phyloP scores from a whole-genome alignment of 2,329 filamentous ascomycete species.

The Aquanectria penicillioides region DNA sequence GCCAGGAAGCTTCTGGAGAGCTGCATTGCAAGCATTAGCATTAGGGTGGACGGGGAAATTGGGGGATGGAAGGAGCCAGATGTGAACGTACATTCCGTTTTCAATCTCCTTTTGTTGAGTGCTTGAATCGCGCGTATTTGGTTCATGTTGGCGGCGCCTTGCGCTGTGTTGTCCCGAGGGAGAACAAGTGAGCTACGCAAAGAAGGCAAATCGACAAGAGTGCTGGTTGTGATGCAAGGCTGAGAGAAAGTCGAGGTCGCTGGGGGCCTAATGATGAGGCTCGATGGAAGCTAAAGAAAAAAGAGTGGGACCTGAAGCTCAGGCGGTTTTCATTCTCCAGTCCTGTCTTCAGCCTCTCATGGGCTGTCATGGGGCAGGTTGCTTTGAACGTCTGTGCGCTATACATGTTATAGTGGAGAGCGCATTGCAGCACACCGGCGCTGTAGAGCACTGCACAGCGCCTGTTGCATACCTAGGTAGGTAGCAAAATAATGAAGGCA shows the following conservation, averaged over 20 bases:
- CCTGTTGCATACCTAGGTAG: too few species aligned
- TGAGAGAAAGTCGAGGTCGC: too few species aligned
- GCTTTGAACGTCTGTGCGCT: constrained; percentile 23
- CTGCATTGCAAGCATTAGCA: constrained; percentile 55
- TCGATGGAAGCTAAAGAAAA: constrained; percentile 8
- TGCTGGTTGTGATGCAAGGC: constrained; percentile 23
- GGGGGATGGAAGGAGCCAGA: background rate
- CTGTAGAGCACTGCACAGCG: too few species aligned
- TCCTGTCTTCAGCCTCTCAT: too few species aligned
- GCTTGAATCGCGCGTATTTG: constrained; percentile 91
- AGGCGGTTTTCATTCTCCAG: constrained; percentile 1
- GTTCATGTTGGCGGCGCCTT: constrained; percentile 75
- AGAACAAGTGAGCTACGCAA: background rate
- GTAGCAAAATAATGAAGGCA: too few species aligned
- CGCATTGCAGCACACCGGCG: background rate
- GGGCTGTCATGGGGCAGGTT: too few species aligned
- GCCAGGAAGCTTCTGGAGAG: constrained; percentile 90
- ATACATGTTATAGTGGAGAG: constrained; percentile 5
- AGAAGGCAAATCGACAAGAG: constrained; percentile 5
- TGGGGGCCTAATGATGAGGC: constrained; percentile 4
- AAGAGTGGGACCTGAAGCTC: constrained; percentile 25
- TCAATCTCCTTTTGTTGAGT: constrained; percentile 96
- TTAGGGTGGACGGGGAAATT: constrained; percentile 12
- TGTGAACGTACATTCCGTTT: constrained; percentile 76
- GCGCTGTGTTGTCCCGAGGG: background rate